phyloP scores from a whole-genome alignment of 768 basidiomycete species.

The Kwoniella sp. region DNA sequence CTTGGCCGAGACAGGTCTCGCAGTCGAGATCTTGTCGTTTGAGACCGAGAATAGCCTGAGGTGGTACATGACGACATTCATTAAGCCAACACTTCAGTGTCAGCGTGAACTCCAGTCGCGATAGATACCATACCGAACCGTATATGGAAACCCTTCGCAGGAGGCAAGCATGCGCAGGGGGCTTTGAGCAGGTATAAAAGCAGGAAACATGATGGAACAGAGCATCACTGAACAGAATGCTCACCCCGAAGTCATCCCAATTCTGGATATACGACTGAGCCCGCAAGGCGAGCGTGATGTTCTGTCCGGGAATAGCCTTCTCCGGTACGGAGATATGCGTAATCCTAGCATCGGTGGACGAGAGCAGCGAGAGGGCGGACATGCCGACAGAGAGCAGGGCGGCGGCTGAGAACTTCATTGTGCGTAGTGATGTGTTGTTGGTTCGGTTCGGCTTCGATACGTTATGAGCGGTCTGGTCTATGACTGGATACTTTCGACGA shows the following conservation, averaged over 20 bases:
- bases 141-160: too few species aligned
- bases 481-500: too few species aligned
- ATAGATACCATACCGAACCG: too few species aligned
- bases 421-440: background rate
- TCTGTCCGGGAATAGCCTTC: constrained; percentile 8
- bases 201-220: background rate
- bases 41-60: constrained; percentile 13
- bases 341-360: constrained; percentile 8
- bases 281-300: constrained; percentile 1
- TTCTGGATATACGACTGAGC: constrained; percentile 24
- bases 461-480: too few species aligned
- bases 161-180: too few species aligned
- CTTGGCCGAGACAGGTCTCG: constrained; percentile 9
- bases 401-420: background rate
- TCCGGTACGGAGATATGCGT: constrained; percentile 6
- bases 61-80: too few species aligned
- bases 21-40: constrained; percentile 10
- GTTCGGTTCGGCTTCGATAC: background rate
- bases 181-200: background rate
- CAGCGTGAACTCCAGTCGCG: background rate
- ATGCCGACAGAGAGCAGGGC: background rate
- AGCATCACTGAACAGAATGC: too few species aligned
- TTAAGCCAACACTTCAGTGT: too few species aligned
- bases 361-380: background rate
- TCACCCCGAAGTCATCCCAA: constrained; percentile 25